phyloP scores from a whole-genome alignment of 768 basidiomycete genomes.

The Pleurotus tuber-regium region DNA sequence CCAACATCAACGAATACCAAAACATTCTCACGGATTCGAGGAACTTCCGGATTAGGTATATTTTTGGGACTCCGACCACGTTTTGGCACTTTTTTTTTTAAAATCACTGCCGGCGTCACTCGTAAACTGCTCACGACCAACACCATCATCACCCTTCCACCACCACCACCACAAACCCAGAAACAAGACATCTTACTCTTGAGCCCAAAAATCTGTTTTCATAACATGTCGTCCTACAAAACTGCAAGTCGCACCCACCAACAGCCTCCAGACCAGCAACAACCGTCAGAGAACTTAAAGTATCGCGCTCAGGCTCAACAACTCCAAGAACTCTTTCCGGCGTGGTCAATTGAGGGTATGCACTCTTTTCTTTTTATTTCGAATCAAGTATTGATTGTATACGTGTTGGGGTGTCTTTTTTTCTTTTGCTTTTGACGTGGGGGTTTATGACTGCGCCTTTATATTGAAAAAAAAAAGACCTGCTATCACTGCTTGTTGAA shows the following conservation, averaged over 20 bases:
- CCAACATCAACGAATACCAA: too few relatives aligned
- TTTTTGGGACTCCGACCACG: too few relatives aligned
- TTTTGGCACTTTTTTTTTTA: too few relatives aligned
- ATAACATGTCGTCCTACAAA: conserved; percentile 59
- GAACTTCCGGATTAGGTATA: too few relatives aligned
- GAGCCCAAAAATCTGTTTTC: too few relatives aligned
- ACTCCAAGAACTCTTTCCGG: conserved; percentile 70
- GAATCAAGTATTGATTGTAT: conserved; percentile 10
- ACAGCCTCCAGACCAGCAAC: conserved; percentile 29
- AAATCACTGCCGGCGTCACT: too few relatives aligned
- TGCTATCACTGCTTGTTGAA: conserved; percentile 66
- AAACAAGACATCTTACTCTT: too few relatives aligned
- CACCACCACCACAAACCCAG: too few relatives aligned
- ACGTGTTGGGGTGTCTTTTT: background rate
- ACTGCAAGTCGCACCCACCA: conserved; percentile 42
- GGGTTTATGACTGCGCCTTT: background rate
- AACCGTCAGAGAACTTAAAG: conserved; percentile 35
- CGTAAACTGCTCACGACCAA: too few relatives aligned
- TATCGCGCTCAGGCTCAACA: conserved; percentile 53
- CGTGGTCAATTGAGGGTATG: conserved; percentile 68
- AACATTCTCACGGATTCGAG: too few relatives aligned
- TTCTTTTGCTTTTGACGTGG: background rate
- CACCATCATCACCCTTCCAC: too few relatives aligned
- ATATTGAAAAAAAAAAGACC: conserved; percentile 40
- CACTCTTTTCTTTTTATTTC: conserved; percentile 11